Base-by-base conservation (phyloP, 1,284 basidiomycete species). In the Apiotrichum mycotoxinovorans region DNA sequence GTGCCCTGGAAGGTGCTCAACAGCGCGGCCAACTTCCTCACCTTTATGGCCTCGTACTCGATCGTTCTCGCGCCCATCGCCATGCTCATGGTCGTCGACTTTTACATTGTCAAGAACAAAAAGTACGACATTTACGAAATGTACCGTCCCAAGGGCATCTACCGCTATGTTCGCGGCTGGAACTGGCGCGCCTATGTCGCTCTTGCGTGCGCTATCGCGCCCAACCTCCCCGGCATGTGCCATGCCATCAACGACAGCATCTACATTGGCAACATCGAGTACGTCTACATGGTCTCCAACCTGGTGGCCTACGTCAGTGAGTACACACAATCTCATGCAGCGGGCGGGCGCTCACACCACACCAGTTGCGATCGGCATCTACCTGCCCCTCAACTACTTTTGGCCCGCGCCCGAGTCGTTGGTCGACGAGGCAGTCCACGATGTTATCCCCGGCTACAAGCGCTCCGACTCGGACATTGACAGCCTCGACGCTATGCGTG, bases 221-320 rank as follows among this genome's bases (percentile, higher is more conserved):
- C 90, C 73, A 91, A 90, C 68, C 83, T 90, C 14, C 85, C 89
- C 20, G 89, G 79, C 40, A 67, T 70, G 68, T 58, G 53, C 62
- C 61, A 69, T 38, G 62, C 64, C 42, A 66, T 67, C 51, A 61
- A 73, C 56, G 26, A 54, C 42, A 83, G 82, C 81, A 59, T 69
- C 27, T 83, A 85, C 11, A 82, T 80, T 43, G 75, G 74, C 0
- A 87, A 88, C n/a, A 85, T 86, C n/a, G 58, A 62, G 54, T 72
- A 72, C 53, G 52, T 73, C 49, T 73, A 73, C 66, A 83, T 87
- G 62, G 57, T 76, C 7, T 58, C 63, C 20, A 66, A 67, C 54
- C 33, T 48, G 5, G 46, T 48, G 18, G 10, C 46, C 33, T 48
- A 48, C 46, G 34, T 37, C 34, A 52, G 49, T 38, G 49, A 42